Evolutionary conservation across 2,329 filamentous ascomycete genomes (phyloP).

Genomic region (Trichoderma sp.): DNA sequence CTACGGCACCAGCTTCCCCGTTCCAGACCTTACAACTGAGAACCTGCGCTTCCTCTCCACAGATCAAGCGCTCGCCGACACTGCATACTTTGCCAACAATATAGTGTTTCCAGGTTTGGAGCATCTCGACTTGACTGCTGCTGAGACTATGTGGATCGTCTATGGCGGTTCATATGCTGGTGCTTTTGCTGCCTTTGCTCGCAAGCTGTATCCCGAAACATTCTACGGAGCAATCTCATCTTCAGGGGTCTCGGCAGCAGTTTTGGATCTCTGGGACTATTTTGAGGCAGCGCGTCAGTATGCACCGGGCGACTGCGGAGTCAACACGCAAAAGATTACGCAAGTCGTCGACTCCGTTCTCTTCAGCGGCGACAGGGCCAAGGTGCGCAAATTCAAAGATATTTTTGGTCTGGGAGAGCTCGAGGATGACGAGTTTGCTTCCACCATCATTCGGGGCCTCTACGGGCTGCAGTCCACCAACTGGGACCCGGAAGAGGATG

Average conservation of each 20-base stretch:
- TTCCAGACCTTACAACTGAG: constrained; percentile 64
- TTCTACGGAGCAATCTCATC: constrained; percentile 82
- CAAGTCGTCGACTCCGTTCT: constrained; percentile 57
- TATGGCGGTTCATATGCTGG: constrained; percentile 88
- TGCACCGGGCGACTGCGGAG: constrained; percentile 63
- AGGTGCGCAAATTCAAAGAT: constrained; percentile 53
- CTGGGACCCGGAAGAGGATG: constrained; percentile 56
- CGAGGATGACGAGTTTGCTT: constrained; percentile 54
- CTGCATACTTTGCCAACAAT: constrained; percentile 77
- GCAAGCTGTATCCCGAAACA: constrained; percentile 75
- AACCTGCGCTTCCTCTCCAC: constrained; percentile 82
- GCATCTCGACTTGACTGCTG: constrained; percentile 66
- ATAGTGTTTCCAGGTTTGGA: constrained; percentile 72
- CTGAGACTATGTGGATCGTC: constrained; percentile 70
- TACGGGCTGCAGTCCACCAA: constrained; percentile 52
- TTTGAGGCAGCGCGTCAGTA: constrained; percentile 55
- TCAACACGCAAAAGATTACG: constrained; percentile 61
- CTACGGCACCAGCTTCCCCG: constrained; percentile 77
- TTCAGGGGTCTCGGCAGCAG: constrained; percentile 76
- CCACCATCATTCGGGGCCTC: constrained; percentile 47
- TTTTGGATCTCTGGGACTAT: constrained; percentile 75
- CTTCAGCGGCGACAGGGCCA: constrained; percentile 43
- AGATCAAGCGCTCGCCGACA: constrained; percentile 80
- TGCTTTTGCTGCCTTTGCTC: constrained; percentile 74
- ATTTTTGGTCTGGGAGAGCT: constrained; percentile 54